Conservation (phyloP, 2,329 filamentous ascomycete species). For the Cladosporium sp. region DNA sequence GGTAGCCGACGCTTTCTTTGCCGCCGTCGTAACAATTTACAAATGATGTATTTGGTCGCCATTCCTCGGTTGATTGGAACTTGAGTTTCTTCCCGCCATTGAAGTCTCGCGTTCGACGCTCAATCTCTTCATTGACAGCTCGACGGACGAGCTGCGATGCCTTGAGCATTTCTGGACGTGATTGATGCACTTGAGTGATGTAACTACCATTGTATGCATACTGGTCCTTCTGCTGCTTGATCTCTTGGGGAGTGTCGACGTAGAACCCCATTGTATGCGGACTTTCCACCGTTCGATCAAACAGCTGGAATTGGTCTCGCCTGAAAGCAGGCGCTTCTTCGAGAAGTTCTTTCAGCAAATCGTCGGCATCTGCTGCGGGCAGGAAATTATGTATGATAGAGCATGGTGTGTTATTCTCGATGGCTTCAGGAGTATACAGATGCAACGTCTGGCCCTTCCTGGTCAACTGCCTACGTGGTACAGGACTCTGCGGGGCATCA, state of each 20-base stretch:
- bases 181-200: conserved; percentile 69
- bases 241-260: conserved; percentile 69
- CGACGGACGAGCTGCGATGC: conserved; percentile 67
- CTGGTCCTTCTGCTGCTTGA: conserved; percentile 66
- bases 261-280: conserved; percentile 84
- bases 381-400: conserved; percentile 92
- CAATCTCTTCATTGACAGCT: conserved; percentile 75
- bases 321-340: conserved; percentile 68
- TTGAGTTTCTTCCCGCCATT: conserved; percentile 73
- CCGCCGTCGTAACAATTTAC: conserved; percentile 90
- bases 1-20: conserved; percentile 81
- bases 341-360: conserved; percentile 70
- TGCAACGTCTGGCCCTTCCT: conserved; percentile 79
- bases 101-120: conserved; percentile 61
- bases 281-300: conserved; percentile 79
- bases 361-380: conserved; percentile 64
- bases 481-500: neutral
- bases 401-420: conserved; percentile 81
- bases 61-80: conserved; percentile 68
- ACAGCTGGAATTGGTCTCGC: conserved; percentile 73
- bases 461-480: conserved; percentile 46
- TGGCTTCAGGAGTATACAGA: conserved; percentile 74
- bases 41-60: conserved; percentile 85
- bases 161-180: conserved; percentile 68
- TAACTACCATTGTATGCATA: conserved; percentile 82